Percentiles rank a stretch among this genome's conserved stretches.
Evolutionary conservation across 2,329 filamentous ascomycete species (phyloP).

Genomic region (Aspergillus versicolor): DNA sequence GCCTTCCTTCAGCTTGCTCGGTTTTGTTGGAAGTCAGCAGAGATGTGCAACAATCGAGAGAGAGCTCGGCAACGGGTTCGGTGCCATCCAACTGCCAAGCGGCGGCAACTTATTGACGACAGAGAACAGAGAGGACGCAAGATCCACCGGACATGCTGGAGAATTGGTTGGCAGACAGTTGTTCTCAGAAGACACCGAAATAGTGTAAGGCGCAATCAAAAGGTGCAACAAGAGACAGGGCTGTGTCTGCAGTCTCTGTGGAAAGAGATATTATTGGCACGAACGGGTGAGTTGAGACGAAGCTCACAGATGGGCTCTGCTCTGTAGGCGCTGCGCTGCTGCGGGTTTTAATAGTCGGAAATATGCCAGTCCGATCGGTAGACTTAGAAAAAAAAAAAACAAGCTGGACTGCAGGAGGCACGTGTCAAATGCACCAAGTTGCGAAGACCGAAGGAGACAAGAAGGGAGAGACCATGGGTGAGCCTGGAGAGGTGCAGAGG

Average conservation of each 20-base stretch:
- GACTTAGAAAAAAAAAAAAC: background rate
- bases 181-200: background rate
- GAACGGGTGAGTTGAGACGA: conserved; percentile 9
- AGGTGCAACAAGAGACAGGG: conserved; percentile 12
- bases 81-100: conserved; percentile 24
- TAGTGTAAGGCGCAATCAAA: conserved; percentile 3
- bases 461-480: conserved; percentile 8
- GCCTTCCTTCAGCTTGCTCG: background rate
- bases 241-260: conserved; percentile 17
- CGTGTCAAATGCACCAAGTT: conserved; percentile 18
- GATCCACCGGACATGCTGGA: conserved; percentile 21
- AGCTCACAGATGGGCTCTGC: conserved; percentile 6
- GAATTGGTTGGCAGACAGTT: background rate
- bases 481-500: background rate
- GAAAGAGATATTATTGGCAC: conserved; percentile 7
- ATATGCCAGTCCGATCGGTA: background rate
- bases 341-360: background rate
- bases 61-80: conserved; percentile 18
- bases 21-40: conserved; percentile 8
- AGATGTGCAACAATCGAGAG: conserved; percentile 15
- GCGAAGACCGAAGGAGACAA: conserved; percentile 10
- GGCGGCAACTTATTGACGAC: conserved; percentile 23
- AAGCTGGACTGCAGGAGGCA: conserved; percentile 14
- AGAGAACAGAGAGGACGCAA: conserved; percentile 15
- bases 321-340: conserved; percentile 5